These are phyloP conservation scores for Cercospora zeae-maydis DNA, from an alignment of 2,329 filamentous ascomycete genomes.

Conservation along the genomic window DNA sequence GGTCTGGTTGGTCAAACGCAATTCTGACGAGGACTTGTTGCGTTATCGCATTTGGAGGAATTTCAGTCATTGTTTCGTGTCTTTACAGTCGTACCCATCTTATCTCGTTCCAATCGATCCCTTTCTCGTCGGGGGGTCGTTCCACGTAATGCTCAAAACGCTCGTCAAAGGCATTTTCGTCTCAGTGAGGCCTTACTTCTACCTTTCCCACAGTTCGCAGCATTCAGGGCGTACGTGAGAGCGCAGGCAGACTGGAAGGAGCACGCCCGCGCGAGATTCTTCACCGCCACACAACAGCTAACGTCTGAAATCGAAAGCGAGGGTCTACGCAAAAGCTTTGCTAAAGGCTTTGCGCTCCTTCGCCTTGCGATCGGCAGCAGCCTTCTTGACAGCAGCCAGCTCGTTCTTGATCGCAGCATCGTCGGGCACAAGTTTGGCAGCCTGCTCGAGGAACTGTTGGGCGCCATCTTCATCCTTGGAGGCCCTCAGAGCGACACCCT, in stretches of 20 bases:
- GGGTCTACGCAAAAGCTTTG: slow-evolving; percentile 69
- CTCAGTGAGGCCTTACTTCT: neutral
- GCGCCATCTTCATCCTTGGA: slow-evolving; percentile 83
- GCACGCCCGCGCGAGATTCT: too few species aligned
- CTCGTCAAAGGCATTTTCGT: neutral
- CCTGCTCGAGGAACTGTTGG: slow-evolving; percentile 43
- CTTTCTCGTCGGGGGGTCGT: neutral
- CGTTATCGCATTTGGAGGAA: neutral
- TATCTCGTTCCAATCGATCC: neutral
- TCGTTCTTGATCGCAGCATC: slow-evolving; percentile 75
- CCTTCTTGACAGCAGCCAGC: slow-evolving; percentile 73
- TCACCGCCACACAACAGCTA: neutral
- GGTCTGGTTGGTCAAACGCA: neutral
- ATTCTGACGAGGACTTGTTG: neutral
- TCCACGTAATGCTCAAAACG: neutral
- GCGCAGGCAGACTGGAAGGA: too few species aligned
- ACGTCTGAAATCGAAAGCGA: neutral
- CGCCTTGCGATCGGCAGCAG: slow-evolving; percentile 65
- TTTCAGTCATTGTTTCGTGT: neutral
- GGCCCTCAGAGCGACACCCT: slow-evolving; percentile 69
- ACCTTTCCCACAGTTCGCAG: neutral
- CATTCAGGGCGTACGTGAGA: neutral
- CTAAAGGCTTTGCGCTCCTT: slow-evolving; percentile 91
- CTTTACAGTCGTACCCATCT: neutral
- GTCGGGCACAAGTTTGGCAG: slow-evolving; percentile 52